A percentile compares a stretch with the other conserved stretches of the same genome.
Evolutionary conservation across 768 basidiomycete genomes (phyloP).

Genomic region (Crepidotus variabilis): DNA sequence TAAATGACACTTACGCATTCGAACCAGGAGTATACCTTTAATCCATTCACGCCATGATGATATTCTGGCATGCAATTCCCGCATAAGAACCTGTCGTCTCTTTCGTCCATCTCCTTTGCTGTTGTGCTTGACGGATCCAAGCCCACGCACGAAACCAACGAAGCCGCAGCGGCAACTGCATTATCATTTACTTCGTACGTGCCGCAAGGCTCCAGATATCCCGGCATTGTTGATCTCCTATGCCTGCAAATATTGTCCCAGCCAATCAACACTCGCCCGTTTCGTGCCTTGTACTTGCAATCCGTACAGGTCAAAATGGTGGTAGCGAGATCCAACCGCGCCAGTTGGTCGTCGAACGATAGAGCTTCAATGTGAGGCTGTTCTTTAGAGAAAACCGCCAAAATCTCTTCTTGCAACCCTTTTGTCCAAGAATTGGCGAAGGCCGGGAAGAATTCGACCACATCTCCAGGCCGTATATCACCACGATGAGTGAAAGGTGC

Average conservation of each 20-base stretch:
- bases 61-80: conserved; percentile 14
- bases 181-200: conserved; percentile 6
- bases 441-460: conserved; percentile 12
- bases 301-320: conserved; percentile 16
- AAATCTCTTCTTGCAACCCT: conserved; percentile 8
- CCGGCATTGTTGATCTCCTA: conserved; percentile 1
- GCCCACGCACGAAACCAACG: conserved; percentile 15
- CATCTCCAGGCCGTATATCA: conserved; percentile 10
- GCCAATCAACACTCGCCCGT: conserved; percentile 14
- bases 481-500: conserved; percentile 12
- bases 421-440: conserved; percentile 14
- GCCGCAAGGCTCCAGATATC: conserved; percentile 7
- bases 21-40: conserved; percentile 18
- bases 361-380: conserved; percentile 3
- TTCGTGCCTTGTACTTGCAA: conserved; percentile 8
- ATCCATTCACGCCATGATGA: conserved; percentile 10
- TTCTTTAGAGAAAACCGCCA: conserved; percentile 5
- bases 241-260: conserved; percentile 19
- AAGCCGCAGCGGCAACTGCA: conserved; percentile 9
- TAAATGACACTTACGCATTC: conserved; percentile 16
- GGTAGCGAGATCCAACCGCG: conserved; percentile 15
- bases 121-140: conserved; percentile 17
- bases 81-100: conserved; percentile 19
- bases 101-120: conserved; percentile 11
- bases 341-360: conserved; percentile 6